Base-by-base conservation (phyloP, 352 stramenopile genomes). In the Globisporangium solare region DNA sequence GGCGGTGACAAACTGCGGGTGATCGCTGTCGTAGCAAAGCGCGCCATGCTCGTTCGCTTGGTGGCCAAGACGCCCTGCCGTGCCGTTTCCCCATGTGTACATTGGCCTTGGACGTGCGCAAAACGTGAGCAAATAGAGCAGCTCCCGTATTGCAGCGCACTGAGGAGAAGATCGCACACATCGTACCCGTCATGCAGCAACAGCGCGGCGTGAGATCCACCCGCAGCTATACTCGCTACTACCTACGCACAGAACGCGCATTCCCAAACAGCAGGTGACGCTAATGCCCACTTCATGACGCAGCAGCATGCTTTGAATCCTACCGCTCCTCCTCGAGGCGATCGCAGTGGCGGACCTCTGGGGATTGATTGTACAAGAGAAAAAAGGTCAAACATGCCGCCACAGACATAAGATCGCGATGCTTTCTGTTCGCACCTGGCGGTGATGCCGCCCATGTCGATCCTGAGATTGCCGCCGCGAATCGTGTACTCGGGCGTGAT, bases 31-130 rank as follows among this genome's bases (percentile, higher is more conserved):
- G 39, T 73, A 82, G 46, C 82, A 89, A 13, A 74, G 57, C n/a
- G 76, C 68, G 24, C 73, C 72, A 45, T 58, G 50, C 8, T 88
- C 56, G 17, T 79, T 83, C 20, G 75, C 68, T 2, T 76, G 68
- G 4, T 89, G 75, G 4, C 90, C 94, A 0, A 98, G 71, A 18
- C 92, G 75, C 6, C 92, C 94, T 39, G 70, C 88, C 7, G 74
- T 61, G 20, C 89, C 87, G 18, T 94, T 74, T 15, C 92, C 92
- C 79, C 89, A 98, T 15, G 88, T 96, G 64, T 97, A 98, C n/a
- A 98, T 51, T 31, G 75, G 76, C 10, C 78, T 88, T 20, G 13
- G n/a, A n/a, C n/a, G 54, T 56, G 43, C 51, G 6, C 11, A 37
- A 5, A n/a, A 14, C 24, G 31, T 12, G 31, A 27, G 18, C 10